Percentiles rank a stretch among this genome's conserved stretches.
Evolutionary conservation across 495 filamentous ascomycete genomes (phyloP).

Genomic region (Opeltia flavorubescens): DNA sequence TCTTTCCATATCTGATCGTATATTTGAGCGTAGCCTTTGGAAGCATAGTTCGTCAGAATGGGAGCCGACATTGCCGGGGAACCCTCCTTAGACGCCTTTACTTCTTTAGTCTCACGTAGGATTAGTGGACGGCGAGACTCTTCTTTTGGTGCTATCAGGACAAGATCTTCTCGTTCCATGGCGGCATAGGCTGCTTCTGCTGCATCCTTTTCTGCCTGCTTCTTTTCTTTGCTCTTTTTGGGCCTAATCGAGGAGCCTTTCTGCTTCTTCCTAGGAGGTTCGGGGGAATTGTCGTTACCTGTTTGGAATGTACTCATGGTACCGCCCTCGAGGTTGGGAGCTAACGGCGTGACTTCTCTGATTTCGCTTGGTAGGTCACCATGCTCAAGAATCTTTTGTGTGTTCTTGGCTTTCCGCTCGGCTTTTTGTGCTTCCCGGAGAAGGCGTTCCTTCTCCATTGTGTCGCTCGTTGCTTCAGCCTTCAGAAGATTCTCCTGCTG

Average conservation of each 20-base stretch:
- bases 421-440: constrained; percentile 69
- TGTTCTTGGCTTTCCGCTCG: constrained; percentile 77
- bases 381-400: constrained; percentile 66
- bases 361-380: constrained; percentile 72
- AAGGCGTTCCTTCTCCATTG: constrained; percentile 61
- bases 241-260: constrained; percentile 48
- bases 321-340: constrained; percentile 75
- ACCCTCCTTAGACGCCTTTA: constrained; percentile 51
- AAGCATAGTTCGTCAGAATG: constrained; percentile 45
- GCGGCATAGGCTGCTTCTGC: constrained; percentile 81
- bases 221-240: constrained; percentile 91
- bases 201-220: constrained; percentile 85
- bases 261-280: constrained; percentile 46
- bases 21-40: constrained; percentile 90
- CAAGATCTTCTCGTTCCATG: constrained; percentile 67
- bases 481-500: constrained; percentile 66
- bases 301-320: constrained; percentile 75
- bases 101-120: constrained; percentile 38
- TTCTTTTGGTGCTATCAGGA: constrained; percentile 47
- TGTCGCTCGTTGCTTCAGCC: constrained; percentile 60
- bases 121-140: constrained; percentile 37
- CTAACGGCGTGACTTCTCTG: constrained; percentile 57
- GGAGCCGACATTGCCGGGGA: constrained; percentile 30
- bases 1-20: constrained; percentile 98
- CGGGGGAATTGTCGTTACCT: constrained; percentile 43